These are phyloP conservation scores for Nyssa sinensis DNA, from an alignment of 148 eudicot genomes.

Conservation along the genomic window DNA sequence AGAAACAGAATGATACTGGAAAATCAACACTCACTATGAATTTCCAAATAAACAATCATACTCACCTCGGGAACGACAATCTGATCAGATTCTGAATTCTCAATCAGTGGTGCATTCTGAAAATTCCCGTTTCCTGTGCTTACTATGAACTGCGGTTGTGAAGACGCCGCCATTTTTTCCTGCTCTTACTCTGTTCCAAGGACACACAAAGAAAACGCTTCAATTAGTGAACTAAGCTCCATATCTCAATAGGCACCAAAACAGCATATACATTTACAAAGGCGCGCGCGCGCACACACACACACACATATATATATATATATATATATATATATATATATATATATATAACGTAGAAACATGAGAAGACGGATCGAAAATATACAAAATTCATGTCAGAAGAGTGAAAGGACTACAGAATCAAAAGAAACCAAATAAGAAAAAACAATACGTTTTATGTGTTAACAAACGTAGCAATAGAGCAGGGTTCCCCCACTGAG, in stretches of 20 bases:
- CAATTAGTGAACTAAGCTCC: neutral
- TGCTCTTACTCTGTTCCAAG: slow-evolving; percentile 24
- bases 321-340: neutral
- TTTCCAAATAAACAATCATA: neutral
- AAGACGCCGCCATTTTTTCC: slow-evolving; percentile 45
- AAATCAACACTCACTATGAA: neutral
- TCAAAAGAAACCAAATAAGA: too few species aligned
- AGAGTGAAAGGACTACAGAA: too few species aligned
- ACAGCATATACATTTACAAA: too few species aligned
- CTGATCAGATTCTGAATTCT: slow-evolving; percentile 53
- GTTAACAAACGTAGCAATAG: too few species aligned
- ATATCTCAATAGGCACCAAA: too few species aligned
- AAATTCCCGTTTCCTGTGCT: slow-evolving; percentile 35
- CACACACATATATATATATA: neutral
- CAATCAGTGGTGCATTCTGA: slow-evolving; percentile 61
- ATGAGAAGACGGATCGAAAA: too few species aligned
- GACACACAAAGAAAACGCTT: neutral
- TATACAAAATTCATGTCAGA: too few species aligned
- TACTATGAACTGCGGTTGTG: slow-evolving; percentile 73
- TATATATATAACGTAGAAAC: neutral
- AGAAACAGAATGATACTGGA: too few species aligned
- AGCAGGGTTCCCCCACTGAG: too few species aligned
- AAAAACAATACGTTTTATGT: too few species aligned
- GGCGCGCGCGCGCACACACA: too few species aligned
- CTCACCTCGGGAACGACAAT: slow-evolving; percentile 84